Evolutionary conservation across 768 basidiomycete species (phyloP), one percentile per base, ranked within the genome.

Genomic region (Lactarius deliciosus): DNA sequence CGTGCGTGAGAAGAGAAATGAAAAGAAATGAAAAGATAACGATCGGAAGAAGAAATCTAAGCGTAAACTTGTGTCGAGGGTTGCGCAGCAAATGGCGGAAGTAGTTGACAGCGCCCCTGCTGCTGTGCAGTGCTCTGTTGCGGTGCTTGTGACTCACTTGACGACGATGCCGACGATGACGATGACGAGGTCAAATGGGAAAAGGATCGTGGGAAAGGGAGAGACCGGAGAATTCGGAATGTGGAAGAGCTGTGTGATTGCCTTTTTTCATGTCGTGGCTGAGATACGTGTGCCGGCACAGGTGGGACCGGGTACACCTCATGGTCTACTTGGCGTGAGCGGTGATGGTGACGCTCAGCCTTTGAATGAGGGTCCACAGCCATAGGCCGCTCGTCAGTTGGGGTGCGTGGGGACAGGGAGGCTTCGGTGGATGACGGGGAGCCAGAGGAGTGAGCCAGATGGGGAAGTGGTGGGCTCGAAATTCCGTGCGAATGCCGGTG

Each of bases 321-420:
- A 10, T 28, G 55, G 22, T 60, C 47, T 3, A 50, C 9, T 54
- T 56, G 61, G 36, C 32, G 28, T 5, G 6, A 30, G 38, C 20
- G 47, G 38, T 40, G 38, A 15, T 57, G 34, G 34, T 34, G 28
- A 11, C 55, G 43, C 9, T 36, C 63, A 16, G 43, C 47, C 55
- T 70, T 65, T 30, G 40, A 28, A 25, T 34, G 57, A 32, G 5
- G 25, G 25, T 66, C 63, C 36, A 65, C 57, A 32, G 55, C 56
- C 25, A 55, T 66, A 3, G 38, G 16, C 1, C 7, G 28, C 47
- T 63, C 65, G 3, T 10, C 38, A 5, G 57, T 25, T 5, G 66
- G 70, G 2, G 68, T 71, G 50, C 57, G 63, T 3, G 70, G 70
- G 22, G 70, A 70, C 40, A 66, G 32, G 7, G 68, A 69, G 6